Conservation (phyloP, 169 alveolate species). For the Eimeria acervulina region DNA sequence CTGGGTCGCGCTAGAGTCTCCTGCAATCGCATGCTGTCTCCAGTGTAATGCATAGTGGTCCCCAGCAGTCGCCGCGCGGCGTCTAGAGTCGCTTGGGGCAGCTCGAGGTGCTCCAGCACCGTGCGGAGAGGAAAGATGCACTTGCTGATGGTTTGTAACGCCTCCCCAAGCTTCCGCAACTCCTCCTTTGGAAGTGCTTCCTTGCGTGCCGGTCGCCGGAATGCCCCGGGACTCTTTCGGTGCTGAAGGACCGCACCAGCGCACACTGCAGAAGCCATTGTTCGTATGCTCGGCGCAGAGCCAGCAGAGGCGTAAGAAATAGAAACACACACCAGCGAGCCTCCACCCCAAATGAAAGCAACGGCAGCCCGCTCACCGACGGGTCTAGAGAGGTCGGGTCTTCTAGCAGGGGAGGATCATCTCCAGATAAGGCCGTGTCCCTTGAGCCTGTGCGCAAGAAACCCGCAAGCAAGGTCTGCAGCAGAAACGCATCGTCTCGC, state of each 20-base stretch:
- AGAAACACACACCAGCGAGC: background rate
- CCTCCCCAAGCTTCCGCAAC: background rate
- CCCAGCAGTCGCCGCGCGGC: constrained; percentile 8
- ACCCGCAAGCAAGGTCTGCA: background rate
- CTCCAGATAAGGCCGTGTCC: constrained; percentile 25
- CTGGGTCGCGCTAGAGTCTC: constrained; percentile 8
- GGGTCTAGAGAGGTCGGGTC: constrained; percentile 14
- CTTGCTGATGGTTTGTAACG: background rate
- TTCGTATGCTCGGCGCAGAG: background rate
- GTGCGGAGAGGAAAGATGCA: constrained; percentile 5
- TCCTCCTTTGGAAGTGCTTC: constrained; percentile 5
- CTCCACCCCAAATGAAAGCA: background rate
- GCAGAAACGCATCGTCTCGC: background rate
- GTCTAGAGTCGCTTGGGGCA: constrained; percentile 11
- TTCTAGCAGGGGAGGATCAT: background rate
- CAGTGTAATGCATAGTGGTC: background rate
- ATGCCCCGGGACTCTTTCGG: background rate
- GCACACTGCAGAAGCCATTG: background rate
- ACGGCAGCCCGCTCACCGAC: background rate
- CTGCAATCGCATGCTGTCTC: constrained; percentile 14
- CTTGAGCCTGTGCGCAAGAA: background rate
- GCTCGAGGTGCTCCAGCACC: constrained; percentile 7
- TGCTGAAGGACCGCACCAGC: background rate
- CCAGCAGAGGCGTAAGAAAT: background rate
- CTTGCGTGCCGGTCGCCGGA: constrained; percentile 11